Base-by-base conservation (phyloP, 192 early-diverging fungal species). In the Haplosporangium gracile region DNA sequence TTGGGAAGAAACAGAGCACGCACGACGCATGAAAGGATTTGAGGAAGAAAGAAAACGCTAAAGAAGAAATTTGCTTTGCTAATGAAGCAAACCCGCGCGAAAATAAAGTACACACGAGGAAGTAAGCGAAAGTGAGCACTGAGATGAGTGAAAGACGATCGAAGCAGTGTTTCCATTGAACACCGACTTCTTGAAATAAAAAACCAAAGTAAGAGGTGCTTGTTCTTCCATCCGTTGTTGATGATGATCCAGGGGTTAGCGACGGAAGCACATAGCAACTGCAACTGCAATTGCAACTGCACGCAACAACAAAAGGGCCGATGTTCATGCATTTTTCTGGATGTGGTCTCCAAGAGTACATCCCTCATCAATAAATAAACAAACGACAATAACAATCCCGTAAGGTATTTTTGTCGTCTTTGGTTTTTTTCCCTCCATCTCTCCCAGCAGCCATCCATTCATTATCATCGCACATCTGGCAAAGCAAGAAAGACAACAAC, bases 11-110 rank as follows among this genome's bases (percentile, higher is more conserved):
- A 49, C 36, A 1, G 49, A 51, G 5, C 49, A 65, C n/a, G 29
- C 26, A 32, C 9, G 26, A 32, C 13, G 60, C 60, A 65, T 34
- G 60, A 65, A 65, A 65, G 11, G 26, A 65, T 65, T 7, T 9
- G 3, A 32, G 24, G 11, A 29, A 34, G 29, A 6, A 26, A 32
- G 60, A 32, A 65, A 65, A 26, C 9, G 29, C 60, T 65, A 65
- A 57, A 60, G 60, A 32, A 65, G 13, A 15, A 51, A 29, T 32
- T 65, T 65, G 60, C 60, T 65, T 65, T 65, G 60, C 60, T 65
- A 65, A 65, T 65, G 60, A 15, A 32, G 10, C 13, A 24, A 32
- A 32, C 29, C 55, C n/a, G 60, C 60, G 11, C 60, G 60, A 65
- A 65, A 57, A 26, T 51, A 51, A 51, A 51, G 20, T 51, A 65